Conservation (phyloP, 2,329 filamentous ascomycete species). For the Alternaria rosae region DNA sequence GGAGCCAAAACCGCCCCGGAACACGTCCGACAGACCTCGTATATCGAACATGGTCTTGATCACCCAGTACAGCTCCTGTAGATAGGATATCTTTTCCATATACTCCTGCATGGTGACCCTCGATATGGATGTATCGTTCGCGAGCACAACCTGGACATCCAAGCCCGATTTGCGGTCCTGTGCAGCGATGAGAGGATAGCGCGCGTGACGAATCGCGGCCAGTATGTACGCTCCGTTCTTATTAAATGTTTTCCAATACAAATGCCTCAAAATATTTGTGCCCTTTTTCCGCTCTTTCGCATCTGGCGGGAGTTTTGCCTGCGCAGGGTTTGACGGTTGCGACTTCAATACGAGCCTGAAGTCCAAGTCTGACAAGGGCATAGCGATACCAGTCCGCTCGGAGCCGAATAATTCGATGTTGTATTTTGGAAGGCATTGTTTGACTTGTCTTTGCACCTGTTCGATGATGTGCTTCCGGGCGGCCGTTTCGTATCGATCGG, state of each 20-base stretch:
- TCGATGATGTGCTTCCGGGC: conserved; percentile 47
- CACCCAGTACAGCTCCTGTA: conserved; percentile 59
- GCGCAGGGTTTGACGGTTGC: conserved; percentile 5
- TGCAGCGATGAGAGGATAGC: conserved; percentile 52
- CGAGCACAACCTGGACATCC: conserved; percentile 60
- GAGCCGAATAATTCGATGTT: conserved; percentile 61
- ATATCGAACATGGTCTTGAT: conserved; percentile 60
- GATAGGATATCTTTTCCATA: conserved; percentile 57
- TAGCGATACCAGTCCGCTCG: conserved; percentile 59
- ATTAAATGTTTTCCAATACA: conserved; percentile 9
- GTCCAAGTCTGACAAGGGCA: conserved; percentile 64
- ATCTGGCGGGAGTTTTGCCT: conserved; percentile 24
- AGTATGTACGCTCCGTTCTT: conserved; percentile 19
- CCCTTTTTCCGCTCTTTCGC: conserved; percentile 11
- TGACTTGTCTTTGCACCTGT: conserved; percentile 33
- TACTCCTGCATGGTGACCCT: conserved; percentile 57
- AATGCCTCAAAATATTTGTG: conserved; percentile 2
- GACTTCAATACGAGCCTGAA: conserved; percentile 46
- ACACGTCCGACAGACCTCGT: conserved; percentile 58
- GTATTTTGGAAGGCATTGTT: conserved; percentile 28
- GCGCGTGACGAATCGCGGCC: conserved; percentile 33
- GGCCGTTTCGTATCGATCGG: conserved; percentile 53
- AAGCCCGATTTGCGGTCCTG: conserved; percentile 59
- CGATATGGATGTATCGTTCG: conserved; percentile 51
- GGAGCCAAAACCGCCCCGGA: conserved; percentile 59